Evolutionary conservation across 371 early-diverging fungal genomes (phyloP), one percentile per base, ranked within the genome.

Genomic region (Massospora cicadina): DNA sequence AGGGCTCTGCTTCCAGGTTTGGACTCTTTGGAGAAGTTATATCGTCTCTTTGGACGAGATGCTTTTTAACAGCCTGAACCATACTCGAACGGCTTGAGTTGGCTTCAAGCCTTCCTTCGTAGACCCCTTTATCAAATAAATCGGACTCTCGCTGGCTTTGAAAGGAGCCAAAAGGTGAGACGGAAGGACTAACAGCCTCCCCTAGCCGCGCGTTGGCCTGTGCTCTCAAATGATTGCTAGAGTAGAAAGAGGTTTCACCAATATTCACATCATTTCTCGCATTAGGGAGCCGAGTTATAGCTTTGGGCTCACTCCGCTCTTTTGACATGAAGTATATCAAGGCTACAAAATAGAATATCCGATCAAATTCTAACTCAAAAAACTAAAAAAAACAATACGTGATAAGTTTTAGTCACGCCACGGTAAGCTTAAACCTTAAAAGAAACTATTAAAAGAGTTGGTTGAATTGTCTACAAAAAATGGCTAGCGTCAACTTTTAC

Each of bases 31-130:
- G 28, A 25, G 28, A 57, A 25, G 58, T 23, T 3, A 57, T n/a
- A 57, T 57, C 58, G 13, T 23, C 23, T 12, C 13, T 25, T 23
- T 23, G 23, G 12, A 57, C 58, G 13, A 57, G 28, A 57, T 57
- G 58, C 26, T 57, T 57, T 26, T 57, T 57, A 57, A 57, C 58
- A 25, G n/a, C 58, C 26, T 43, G 43, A 43, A 43, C 43, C 17
- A 43, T 43, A 43, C 43, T 43, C 10, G 43, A 43, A 43, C 43
- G 43, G 5, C 43, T 43, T 43, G 43, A 43, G 17, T 17, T 17
- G 17, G 43, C 43, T 10, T 43, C 43, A 43, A 17, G 17, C 17
- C 17, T 43, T 43, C 43, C 43, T 43, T 43, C 43, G 43, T 43
- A 17, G 43, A 5, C 43, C 10, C 43, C 43, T 43, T 10, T 5